Evolutionary conservation across 78 protist genomes (phyloP).

Genomic region (Planoprotostelium fungivorum): DNA sequence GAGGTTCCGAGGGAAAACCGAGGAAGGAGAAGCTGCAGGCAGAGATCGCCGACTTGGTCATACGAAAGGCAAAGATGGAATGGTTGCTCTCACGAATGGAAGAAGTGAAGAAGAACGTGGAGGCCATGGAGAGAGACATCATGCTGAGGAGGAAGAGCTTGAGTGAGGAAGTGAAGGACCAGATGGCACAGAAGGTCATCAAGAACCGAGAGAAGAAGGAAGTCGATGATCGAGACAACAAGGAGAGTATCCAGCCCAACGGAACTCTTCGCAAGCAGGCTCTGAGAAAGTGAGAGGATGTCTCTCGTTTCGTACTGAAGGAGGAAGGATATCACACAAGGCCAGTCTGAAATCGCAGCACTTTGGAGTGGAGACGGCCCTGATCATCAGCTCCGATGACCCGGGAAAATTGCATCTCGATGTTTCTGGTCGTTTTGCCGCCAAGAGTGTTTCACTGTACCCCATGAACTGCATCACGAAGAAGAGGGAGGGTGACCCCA

Average conservation of each 20-base stretch:
- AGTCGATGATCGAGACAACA: neutral
- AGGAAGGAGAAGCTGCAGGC: neutral
- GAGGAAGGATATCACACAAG: neutral
- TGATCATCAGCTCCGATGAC: neutral
- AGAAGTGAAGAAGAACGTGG: neutral
- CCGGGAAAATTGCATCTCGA: neutral
- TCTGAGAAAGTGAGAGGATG: neutral
- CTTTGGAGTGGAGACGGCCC: neutral
- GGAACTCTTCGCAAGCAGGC: neutral
- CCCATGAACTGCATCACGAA: neutral
- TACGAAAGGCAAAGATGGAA: neutral
- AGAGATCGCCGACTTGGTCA: neutral
- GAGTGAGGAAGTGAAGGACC: neutral
- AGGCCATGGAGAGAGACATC: neutral
- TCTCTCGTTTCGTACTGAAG: neutral
- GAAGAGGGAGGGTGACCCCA: neutral
- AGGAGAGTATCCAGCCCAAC: neutral
- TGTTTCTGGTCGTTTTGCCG: neutral
- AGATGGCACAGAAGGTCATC: neutral
- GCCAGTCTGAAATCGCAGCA: neutral
- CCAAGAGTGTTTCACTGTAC: neutral
- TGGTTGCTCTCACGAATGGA: neutral
- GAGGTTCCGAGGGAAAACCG: neutral
- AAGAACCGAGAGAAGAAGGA: neutral
- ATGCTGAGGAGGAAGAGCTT: neutral